Percentiles rank a stretch among this genome's conserved stretches.
Evolutionary conservation across 2,329 filamentous ascomycete species (phyloP).

Genomic region (Fusarium verticillioides): DNA sequence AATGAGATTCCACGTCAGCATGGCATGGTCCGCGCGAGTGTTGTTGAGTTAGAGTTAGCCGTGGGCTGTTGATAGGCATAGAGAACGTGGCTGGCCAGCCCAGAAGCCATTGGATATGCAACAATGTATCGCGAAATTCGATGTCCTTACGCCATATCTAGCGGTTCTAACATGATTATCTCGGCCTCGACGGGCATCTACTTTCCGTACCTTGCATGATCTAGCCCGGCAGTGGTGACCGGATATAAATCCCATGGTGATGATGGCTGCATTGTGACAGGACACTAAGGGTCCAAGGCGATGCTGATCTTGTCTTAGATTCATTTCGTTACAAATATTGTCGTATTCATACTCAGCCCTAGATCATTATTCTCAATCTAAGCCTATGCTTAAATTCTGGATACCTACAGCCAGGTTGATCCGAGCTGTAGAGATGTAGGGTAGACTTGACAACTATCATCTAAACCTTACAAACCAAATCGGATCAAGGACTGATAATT

Average conservation of each 20-base stretch:
- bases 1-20: not conserved
- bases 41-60: not conserved
- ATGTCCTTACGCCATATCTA: not conserved
- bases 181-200: not conserved
- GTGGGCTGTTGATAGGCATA: not conserved
- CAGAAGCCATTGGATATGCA: not conserved
- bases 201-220: not conserved
- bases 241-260: too few relatives aligned
- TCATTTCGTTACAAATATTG: too few relatives aligned
- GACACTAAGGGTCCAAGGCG: not conserved
- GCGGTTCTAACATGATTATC: not conserved
- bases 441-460: not conserved
- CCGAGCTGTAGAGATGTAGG: not conserved
- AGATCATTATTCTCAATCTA: too few relatives aligned
- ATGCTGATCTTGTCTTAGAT: not conserved
- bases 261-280: not conserved
- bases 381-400: not conserved
- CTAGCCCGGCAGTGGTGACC: not conserved
- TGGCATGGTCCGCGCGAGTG: not conserved
- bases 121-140: not conserved
- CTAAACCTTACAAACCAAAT: not conserved
- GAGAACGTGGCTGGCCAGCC: not conserved
- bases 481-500: not conserved
- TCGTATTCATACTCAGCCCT: not conserved
- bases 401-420: not conserved